Base-by-base conservation (phyloP, 2,329 filamentous ascomycete genomes). In the Neonectria hederae region DNA sequence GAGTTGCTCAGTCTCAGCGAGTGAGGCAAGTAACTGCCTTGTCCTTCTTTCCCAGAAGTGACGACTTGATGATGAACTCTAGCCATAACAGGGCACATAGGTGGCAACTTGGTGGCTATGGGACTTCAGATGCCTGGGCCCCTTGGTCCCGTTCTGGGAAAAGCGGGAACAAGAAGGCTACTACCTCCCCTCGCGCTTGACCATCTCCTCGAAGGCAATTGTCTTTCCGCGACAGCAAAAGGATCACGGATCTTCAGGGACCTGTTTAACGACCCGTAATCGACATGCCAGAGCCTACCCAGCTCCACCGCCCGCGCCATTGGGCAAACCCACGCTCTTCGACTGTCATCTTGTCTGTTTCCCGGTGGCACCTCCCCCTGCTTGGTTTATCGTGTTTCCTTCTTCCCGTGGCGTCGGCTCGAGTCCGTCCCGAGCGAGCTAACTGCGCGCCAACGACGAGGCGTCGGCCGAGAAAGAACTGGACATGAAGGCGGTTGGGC, bases 351-450 rank as follows among this genome's bases (percentile, higher is more conserved):
- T 65, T 61, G 67, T 60, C 59, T 71, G 65, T 65, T 55, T 46
- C 49, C 24, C 32, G 51, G 51, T 46, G 51, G 59, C 53, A 22
- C 26, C 51, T 46, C 14, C n/a, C 54, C 58, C 57, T 53, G 57
- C 53, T 52, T 52, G 55, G 45, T 28, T 53, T 55, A 63, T 68
- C 70, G 59, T 73, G 59, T 61, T 70, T 72, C 59, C 64, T 66
- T 72, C 49, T 60, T 61, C 65, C 64, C 59, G 67, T 72, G 69
- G 69, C 65, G 63, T 67, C 72, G 72, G 72, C 68, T 70, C 68
- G 59, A 63, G 57, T 62, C 54, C 56, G 54, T 72, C 69, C 72
- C 72, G 71, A 66, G 49, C 28, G 69, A 59, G 65, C 60, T 72
- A 73, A 62, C 52, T 64, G 51, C 53, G 57, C 69, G 68, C 71